phyloP scores from a whole-genome alignment of 257 asterid genomes.

The Nicotiana sylvestris region DNA sequence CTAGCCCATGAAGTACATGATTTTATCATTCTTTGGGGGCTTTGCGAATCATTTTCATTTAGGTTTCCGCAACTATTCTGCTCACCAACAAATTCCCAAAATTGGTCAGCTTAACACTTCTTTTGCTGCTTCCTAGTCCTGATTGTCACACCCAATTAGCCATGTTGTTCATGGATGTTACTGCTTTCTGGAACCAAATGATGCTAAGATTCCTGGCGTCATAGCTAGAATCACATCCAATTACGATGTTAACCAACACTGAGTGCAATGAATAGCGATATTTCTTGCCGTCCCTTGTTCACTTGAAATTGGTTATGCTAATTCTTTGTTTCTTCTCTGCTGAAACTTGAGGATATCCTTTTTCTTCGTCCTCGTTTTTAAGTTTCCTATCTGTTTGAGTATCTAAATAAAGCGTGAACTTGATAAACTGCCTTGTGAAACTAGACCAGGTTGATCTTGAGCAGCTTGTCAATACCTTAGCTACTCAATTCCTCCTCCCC shows the following conservation, averaged over 20 bases:
- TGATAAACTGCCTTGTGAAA: background rate
- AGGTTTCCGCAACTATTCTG: background rate
- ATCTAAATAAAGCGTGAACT: background rate
- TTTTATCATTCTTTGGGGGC: background rate
- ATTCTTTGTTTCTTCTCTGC: background rate
- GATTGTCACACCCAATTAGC: background rate
- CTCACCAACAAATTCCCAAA: constrained; percentile 6
- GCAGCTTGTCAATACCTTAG: background rate
- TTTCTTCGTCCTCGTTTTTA: background rate
- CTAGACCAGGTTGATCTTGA: background rate
- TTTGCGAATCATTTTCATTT: background rate
- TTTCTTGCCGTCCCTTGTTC: background rate
- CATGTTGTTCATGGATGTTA: background rate
- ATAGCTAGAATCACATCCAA: background rate
- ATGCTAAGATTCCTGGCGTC: background rate
- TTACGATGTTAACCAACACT: background rate
- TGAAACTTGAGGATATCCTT: background rate
- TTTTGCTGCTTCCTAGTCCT: background rate
- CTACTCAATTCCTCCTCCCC: background rate
- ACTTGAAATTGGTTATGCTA: background rate
- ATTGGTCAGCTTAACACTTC: background rate
- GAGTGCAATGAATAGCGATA: background rate
- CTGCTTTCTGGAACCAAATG: background rate
- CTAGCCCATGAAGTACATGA: background rate
- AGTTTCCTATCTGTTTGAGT: background rate